phyloP scores from a whole-genome alignment of 1,284 basidiomycete species.

The Melanopsichium pennsylvanicum region DNA sequence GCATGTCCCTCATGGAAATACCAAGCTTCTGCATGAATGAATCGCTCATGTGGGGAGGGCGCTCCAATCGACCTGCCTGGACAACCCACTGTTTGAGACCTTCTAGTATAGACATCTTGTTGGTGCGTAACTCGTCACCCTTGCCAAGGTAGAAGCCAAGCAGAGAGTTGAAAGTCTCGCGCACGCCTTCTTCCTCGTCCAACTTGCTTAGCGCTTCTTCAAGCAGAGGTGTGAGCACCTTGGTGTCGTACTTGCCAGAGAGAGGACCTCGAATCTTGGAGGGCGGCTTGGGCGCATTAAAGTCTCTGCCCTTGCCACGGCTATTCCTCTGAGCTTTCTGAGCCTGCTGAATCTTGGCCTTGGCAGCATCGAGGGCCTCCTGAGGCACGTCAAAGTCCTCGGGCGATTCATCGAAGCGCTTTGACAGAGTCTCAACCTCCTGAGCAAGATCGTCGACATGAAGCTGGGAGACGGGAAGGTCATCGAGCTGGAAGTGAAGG shows the following conservation, averaged over 20 bases:
- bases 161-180: constrained; percentile 33
- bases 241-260: constrained; percentile 25
- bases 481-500: constrained; percentile 73
- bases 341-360: constrained; percentile 6
- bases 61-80: constrained; percentile 26
- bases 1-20: constrained; percentile 6
- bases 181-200: constrained; percentile 17
- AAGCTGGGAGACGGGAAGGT: constrained; percentile 77
- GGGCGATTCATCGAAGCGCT: constrained; percentile 71
- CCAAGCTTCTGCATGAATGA: constrained; percentile 43
- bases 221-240: constrained; percentile 15
- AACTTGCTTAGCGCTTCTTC: constrained; percentile 9
- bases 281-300: constrained; percentile 4
- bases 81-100: constrained; percentile 49
- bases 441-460: constrained; percentile 70
- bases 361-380: constrained; percentile 15
- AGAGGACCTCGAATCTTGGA: constrained; percentile 27
- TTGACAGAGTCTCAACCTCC: constrained; percentile 71
- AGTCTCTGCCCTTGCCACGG: neutral
- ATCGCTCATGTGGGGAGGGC: constrained; percentile 39
- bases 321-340: constrained; percentile 3
- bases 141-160: constrained; percentile 53
- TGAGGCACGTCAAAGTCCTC: constrained; percentile 19
- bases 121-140: constrained; percentile 38
- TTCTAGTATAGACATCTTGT: constrained; percentile 31